Evolutionary conservation across 2,329 filamentous ascomycete species (phyloP), one percentile per base, ranked within the genome.

Genomic region (Sclerotinia nivalis): DNA sequence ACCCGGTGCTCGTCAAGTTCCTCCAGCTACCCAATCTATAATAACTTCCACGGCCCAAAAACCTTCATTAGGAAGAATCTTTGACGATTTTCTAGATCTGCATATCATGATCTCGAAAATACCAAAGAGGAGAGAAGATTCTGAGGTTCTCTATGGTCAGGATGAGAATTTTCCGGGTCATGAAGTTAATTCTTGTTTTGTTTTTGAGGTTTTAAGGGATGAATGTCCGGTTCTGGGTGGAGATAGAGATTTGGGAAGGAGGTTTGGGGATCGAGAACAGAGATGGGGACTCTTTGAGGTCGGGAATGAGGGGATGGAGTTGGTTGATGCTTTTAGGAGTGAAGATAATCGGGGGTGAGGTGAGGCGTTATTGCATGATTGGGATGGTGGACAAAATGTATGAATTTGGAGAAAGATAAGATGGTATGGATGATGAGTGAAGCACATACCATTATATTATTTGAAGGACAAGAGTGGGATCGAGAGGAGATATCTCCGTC

Each of bases 31-130:
- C 20, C 40, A 68, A 20, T 75, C 75, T 1, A 69, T 77, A 50
- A 77, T 77, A 54, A 47, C 65, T 2, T 74, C 72, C 18, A 72
- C 73, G 40, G 22, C 72, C 8, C 54, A 68, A 2, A 77, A 76
- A 68, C 77, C 77, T 9, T 72, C 75, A 0, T 64, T 87, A 68
- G 87, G 87, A 7, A 79, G 82, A 20, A 81, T 85, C 6, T 89
- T 89, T 72, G 74, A 82, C 8, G 84, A 86, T 76, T 80, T 88
- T 55, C 79, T 87, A 0, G 83, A 87, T 59, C 66, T 88, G 25
- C 86, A 89, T 71, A 72, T 89, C 7, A 79, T 89, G 3, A 83
- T 84, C 70, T 84, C 82, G 6, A 75, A 75, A 4, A 71, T 86
- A 0, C 83, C 85, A 34, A 79, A 80, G 55, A 76, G 75, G 6